Conservation (phyloP, 768 basidiomycete genomes). For the Pisolithus sp. region DNA sequence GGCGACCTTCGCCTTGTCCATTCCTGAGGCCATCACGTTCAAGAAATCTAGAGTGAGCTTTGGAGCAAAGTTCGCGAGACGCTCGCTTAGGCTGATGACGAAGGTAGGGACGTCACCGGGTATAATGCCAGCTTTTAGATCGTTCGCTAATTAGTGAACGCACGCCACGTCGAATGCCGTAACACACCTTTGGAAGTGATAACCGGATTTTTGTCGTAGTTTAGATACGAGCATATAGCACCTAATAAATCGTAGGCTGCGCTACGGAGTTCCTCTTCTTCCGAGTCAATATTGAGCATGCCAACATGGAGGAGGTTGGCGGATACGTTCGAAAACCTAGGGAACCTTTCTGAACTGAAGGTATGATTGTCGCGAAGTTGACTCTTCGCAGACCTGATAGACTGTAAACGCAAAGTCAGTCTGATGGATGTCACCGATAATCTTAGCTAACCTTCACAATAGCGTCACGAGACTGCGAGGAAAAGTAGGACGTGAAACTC, state of each 20-base stretch:
- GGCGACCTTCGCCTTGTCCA: constrained; percentile 38
- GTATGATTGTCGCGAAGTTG: constrained; percentile 51
- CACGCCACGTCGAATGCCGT: background rate
- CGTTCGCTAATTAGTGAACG: constrained; percentile 3
- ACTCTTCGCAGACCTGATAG: constrained; percentile 71
- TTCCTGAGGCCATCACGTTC: constrained; percentile 70
- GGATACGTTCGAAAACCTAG: constrained; percentile 77
- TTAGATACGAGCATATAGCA: constrained; percentile 70
- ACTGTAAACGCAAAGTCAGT: constrained; percentile 31
- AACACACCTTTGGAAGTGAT: constrained; percentile 61
- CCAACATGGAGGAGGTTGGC: constrained; percentile 84
- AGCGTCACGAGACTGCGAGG: constrained; percentile 58
- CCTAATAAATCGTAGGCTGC: constrained; percentile 78
- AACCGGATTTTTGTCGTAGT: constrained; percentile 67
- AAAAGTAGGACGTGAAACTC: constrained; percentile 69
- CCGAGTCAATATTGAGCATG: constrained; percentile 67
- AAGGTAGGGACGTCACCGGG: constrained; percentile 62
- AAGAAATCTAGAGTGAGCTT: constrained; percentile 84
- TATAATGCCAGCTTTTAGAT: constrained; percentile 55
- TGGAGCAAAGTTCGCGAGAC: constrained; percentile 66
- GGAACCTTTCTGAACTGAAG: constrained; percentile 55
- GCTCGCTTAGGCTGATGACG: constrained; percentile 61
- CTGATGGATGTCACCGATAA: no score
- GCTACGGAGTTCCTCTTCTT: constrained; percentile 70
- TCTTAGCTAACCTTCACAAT: constrained; percentile 59